Evolutionary conservation across 169 alveolate species (phyloP), one percentile per base, ranked within the genome.

Genomic region (Plasmodium relictum): DNA sequence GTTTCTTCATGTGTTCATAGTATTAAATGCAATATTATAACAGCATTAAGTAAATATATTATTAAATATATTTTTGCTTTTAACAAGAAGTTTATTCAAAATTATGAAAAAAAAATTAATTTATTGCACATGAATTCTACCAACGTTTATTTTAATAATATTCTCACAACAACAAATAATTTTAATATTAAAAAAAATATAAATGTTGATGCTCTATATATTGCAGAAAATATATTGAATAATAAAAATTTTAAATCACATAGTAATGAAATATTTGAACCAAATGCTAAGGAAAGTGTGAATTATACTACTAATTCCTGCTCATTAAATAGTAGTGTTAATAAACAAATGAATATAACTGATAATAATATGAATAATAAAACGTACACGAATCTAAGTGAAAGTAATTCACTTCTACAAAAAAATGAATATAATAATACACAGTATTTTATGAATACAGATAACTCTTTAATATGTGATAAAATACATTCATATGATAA

Each of bases 71-170:
- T 86, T 44, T 86, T 86, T 86, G 45, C 69, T 9, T 86, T 86
- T 71, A 86, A 86, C 50, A 86, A 86, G 59, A 86, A 71, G 39
- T 86, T 86, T 31, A 86, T 86, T 12, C 88, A 86, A 6, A 69
- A 44, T 70, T 86, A 86, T 71, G 92, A 86, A 22, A 86, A 86
- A 74, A 86, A 65, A 74, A 86, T 86, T 9, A 86, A 86, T 39
- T 24, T 86, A 14, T 20, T 86, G n/a, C 87, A 86, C 61, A 86
- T 72, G n/a, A 69, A 86, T 44, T 86, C 92, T 0, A 72, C 92
- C n/a, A 86, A 86, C 59, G 74, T 86, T 1, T 86, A 86, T 74
- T 86, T 58, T 39, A 86, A 86, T 24, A 86, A 86, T 37, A 72
- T 86, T 24, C 85, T 41, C 41, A 42, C 73, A 6, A 54, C 86